phyloP scores from a whole-genome alignment of 306 rosid genomes.

The Castanea crenata region DNA sequence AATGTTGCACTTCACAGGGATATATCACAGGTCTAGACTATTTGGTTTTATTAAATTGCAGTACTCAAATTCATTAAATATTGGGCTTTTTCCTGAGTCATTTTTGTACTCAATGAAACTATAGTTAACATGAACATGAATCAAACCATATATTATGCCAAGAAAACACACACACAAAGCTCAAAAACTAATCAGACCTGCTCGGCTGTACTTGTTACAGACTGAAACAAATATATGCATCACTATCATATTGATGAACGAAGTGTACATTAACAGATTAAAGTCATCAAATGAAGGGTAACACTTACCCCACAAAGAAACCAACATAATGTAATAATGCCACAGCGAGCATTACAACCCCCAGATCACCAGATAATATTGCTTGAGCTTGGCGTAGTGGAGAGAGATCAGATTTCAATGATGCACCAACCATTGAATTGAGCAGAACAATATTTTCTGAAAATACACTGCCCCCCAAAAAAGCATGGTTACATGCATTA shows the following conservation, averaged over 20 bases:
- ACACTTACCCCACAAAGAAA: constrained; percentile 43
- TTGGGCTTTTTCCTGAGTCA: not conserved
- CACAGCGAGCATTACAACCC: constrained; percentile 37
- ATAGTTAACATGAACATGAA: not conserved
- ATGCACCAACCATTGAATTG: constrained; percentile 20
- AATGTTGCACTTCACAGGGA: not conserved
- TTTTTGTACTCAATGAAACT: not conserved
- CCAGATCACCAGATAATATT: constrained; percentile 31
- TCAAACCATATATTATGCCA: not conserved
- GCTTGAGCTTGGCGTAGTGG: constrained; percentile 1
- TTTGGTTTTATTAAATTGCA: not conserved
- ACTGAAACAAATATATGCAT: not conserved
- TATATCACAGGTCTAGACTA: not conserved
- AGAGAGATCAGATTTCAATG: constrained; percentile 35
- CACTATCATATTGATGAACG: not conserved
- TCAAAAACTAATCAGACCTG: not conserved
- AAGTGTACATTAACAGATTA: not conserved
- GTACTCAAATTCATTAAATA: not conserved
- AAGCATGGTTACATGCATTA: not conserved
- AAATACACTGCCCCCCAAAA: constrained; percentile 31
- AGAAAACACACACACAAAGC: not conserved
- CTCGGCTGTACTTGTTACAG: not conserved
- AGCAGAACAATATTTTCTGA: constrained; percentile 39
- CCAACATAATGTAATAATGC: constrained; percentile 34
- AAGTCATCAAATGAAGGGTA: not conserved